phyloP scores from a whole-genome alignment of 257 asterid genomes.

The Nicotiana tabacum region DNA sequence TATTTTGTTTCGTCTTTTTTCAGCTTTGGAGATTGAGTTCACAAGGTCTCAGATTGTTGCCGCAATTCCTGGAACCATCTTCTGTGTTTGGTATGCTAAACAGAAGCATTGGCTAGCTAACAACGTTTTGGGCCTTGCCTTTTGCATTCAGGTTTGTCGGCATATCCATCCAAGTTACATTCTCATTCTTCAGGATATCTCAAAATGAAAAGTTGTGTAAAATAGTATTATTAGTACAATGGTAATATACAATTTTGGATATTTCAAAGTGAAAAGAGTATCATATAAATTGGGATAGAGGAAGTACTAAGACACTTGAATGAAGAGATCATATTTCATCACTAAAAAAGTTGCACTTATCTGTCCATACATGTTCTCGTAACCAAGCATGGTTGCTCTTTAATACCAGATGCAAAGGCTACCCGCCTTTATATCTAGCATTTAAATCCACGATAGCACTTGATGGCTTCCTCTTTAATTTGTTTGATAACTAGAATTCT shows the following conservation, averaged over 20 bases:
- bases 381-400: not conserved
- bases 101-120: constrained; percentile 99
- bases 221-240: not conserved
- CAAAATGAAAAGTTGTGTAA: not conserved
- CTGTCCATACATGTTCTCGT: not conserved
- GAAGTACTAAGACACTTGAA: not conserved
- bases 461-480: not conserved
- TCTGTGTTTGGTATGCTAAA: constrained; percentile 93
- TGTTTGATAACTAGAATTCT: not conserved
- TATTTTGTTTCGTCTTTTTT: constrained; percentile 19
- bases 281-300: not conserved
- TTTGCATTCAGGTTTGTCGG: constrained; percentile 78
- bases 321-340: not conserved
- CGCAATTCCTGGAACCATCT: constrained; percentile 89
- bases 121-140: constrained; percentile 89
- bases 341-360: not conserved
- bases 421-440: not conserved
- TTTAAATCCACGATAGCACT: not conserved
- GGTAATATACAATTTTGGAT: not conserved
- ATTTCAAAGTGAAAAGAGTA: not conserved
- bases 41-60: constrained; percentile 82
- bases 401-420: not conserved
- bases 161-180: not conserved
- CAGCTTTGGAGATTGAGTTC: constrained; percentile 92
- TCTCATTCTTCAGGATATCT: not conserved